phyloP scores from a whole-genome alignment of 768 basidiomycete genomes.

The Russula abietina region DNA sequence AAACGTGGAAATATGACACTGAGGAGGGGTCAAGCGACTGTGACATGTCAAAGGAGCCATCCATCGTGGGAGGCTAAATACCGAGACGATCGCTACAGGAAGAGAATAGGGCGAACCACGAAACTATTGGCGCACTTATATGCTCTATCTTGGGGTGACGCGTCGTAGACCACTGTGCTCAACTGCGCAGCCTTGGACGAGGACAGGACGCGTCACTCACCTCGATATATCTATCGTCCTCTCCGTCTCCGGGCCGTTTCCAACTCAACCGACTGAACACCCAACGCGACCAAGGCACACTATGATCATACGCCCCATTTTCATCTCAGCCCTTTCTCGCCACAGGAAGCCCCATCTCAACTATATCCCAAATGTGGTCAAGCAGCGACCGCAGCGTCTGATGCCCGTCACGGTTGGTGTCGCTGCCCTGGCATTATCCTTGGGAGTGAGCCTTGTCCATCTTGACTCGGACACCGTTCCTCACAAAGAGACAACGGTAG shows the following conservation, averaged over 20 bases:
- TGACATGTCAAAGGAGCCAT: slow-evolving; percentile 10
- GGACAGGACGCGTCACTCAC: slow-evolving; percentile 16
- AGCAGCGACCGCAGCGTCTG: background rate
- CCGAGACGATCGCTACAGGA: slow-evolving; percentile 13
- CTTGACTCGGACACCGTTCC: slow-evolving; percentile 39
- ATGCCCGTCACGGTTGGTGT: slow-evolving; percentile 4
- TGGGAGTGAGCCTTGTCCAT: slow-evolving; percentile 35
- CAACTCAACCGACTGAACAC: too few relatives aligned
- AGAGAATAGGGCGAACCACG: slow-evolving; percentile 24
- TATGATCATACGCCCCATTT: slow-evolving; percentile 4
- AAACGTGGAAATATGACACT: slow-evolving; percentile 15
- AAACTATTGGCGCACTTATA: slow-evolving; percentile 11
- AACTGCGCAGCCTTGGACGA: too few relatives aligned
- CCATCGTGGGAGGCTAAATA: slow-evolving; percentile 19
- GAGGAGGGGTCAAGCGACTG: slow-evolving; percentile 8
- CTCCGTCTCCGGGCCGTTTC: background rate
- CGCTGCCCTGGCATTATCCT: slow-evolving; percentile 31
- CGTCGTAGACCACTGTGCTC: slow-evolving; percentile 9
- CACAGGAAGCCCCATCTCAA: background rate
- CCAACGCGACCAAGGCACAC: too few relatives aligned
- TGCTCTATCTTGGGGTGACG: slow-evolving; percentile 20
- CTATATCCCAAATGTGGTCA: background rate
- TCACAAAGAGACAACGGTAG: slow-evolving; percentile 17
- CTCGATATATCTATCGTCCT: slow-evolving; percentile 3
- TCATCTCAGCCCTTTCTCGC: slow-evolving; percentile 10